phyloP scores from a whole-genome alignment of 495 filamentous ascomycete species.

The Xylaria intraflava region DNA sequence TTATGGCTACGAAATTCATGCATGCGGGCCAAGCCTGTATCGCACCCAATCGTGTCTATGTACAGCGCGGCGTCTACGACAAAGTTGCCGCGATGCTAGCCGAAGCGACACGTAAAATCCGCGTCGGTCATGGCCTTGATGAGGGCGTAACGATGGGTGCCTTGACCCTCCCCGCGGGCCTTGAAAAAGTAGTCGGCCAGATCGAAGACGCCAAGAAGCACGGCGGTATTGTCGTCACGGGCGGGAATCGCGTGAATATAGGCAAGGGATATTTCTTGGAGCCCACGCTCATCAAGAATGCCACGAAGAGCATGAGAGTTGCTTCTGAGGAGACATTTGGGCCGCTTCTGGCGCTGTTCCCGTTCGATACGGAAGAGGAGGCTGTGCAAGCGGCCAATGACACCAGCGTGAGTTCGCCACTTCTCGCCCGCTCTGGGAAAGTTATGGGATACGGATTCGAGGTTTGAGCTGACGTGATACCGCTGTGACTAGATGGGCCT shows the following conservation, averaged over 20 bases:
- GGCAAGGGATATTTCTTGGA: slow-evolving; percentile 60
- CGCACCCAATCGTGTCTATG: slow-evolving; percentile 63
- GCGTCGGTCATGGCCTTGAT: slow-evolving; percentile 55
- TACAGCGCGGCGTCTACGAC: slow-evolving; percentile 53
- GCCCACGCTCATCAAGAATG: slow-evolving; percentile 58
- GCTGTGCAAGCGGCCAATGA: background rate
- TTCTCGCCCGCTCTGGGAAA: background rate
- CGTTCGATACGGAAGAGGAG: slow-evolving; percentile 54
- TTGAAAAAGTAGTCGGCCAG: slow-evolving; percentile 58
- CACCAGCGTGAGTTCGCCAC: background rate
- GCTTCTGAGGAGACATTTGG: slow-evolving; percentile 64
- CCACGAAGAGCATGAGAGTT: slow-evolving; percentile 57
- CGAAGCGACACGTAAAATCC: slow-evolving; percentile 47
- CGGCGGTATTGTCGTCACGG: slow-evolving; percentile 56
- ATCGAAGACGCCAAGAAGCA: slow-evolving; percentile 55
- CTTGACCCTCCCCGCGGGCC: slow-evolving; percentile 53
- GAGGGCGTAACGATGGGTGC: slow-evolving; percentile 59
- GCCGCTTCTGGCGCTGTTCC: slow-evolving; percentile 58
- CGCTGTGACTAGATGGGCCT: slow-evolving; percentile 42
- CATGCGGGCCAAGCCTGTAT: slow-evolving; percentile 66
- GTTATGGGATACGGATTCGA: background rate
- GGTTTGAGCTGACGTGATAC: background rate
- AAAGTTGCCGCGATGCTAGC: slow-evolving; percentile 48
- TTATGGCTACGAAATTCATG: slow-evolving; percentile 58
- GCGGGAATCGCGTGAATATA: slow-evolving; percentile 34